Conservation (phyloP, 2,329 filamentous ascomycete species). For the Neofusicoccum kwambonambiense region DNA sequence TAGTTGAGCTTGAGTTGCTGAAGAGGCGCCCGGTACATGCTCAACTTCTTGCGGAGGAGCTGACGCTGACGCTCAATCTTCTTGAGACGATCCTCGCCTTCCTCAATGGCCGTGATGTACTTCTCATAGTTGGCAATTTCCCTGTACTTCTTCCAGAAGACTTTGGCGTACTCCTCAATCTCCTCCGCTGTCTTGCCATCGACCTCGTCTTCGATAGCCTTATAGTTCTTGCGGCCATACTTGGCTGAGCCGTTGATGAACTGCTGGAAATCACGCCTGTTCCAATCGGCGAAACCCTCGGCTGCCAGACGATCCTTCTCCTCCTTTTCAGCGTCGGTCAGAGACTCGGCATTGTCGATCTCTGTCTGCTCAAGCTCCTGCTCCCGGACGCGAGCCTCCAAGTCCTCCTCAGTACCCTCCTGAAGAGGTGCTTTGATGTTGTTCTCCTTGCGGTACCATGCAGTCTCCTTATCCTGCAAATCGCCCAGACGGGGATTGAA, state of each 20-base stretch:
- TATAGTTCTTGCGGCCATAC: conserved; percentile 83
- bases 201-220: conserved; percentile 81
- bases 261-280: conserved; percentile 95
- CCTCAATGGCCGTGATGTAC: conserved; percentile 83
- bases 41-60: conserved; percentile 91
- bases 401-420: conserved; percentile 83
- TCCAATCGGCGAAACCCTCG: conserved; percentile 92
- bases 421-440: conserved; percentile 89
- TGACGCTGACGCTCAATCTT: conserved; percentile 91
- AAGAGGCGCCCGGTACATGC: conserved; percentile 92
- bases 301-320: conserved; percentile 80
- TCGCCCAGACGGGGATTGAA: conserved; percentile 82
- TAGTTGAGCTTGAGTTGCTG: conserved; percentile 99
- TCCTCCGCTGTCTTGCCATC: conserved; percentile 86
- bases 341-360: conserved; percentile 84
- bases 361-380: conserved; percentile 84
- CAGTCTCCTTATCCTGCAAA: conserved; percentile 93
- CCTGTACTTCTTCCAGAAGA: conserved; percentile 93
- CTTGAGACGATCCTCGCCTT: conserved; percentile 84
- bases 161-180: conserved; percentile 86
- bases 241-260: conserved; percentile 95
- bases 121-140: conserved; percentile 89
- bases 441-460: conserved; percentile 93
- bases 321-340: conserved; percentile 85
- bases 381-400: conserved; percentile 83